Evolutionary conservation across 495 filamentous ascomycete species (phyloP).

Genomic region (Penicillium subrubescens): DNA sequence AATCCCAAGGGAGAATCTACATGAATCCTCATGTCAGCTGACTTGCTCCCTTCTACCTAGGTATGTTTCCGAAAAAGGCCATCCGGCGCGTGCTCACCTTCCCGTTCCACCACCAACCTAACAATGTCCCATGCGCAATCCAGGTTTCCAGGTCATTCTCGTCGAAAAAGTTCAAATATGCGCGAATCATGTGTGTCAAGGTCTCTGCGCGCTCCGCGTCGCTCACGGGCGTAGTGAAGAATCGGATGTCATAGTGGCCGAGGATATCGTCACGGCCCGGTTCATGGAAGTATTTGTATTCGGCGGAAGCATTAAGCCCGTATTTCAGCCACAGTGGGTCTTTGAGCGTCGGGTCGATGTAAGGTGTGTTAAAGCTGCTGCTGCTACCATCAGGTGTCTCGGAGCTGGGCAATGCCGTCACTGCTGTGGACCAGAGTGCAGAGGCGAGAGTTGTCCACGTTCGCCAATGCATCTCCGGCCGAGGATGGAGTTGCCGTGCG

Average conservation of each 20-base stretch:
- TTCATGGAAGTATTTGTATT: conserved; percentile 57
- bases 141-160: conserved; percentile 73
- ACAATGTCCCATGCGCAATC: conserved; percentile 83
- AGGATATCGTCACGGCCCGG: conserved; percentile 58
- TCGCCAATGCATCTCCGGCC: conserved; percentile 22
- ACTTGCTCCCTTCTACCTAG: neutral
- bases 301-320: conserved; percentile 36
- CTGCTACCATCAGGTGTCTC: conserved; percentile 12
- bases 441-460: conserved; percentile 19
- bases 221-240: conserved; percentile 59
- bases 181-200: conserved; percentile 68
- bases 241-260: conserved; percentile 74
- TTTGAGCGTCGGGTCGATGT: conserved; percentile 15
- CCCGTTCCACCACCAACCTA: conserved; percentile 94
- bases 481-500: neutral
- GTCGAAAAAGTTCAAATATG: conserved; percentile 69
- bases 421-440: conserved; percentile 27
- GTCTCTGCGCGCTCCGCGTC: conserved; percentile 65
- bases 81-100: conserved; percentile 42
- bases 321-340: conserved; percentile 34
- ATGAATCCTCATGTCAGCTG: neutral
- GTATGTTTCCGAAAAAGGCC: neutral
- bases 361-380: neutral
- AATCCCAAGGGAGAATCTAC: conserved; percentile 81
- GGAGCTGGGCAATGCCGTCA: conserved; percentile 17